These are phyloP conservation scores for Lepidium didymum DNA, from an alignment of 345 rosid genomes.

Conservation along the genomic window DNA sequence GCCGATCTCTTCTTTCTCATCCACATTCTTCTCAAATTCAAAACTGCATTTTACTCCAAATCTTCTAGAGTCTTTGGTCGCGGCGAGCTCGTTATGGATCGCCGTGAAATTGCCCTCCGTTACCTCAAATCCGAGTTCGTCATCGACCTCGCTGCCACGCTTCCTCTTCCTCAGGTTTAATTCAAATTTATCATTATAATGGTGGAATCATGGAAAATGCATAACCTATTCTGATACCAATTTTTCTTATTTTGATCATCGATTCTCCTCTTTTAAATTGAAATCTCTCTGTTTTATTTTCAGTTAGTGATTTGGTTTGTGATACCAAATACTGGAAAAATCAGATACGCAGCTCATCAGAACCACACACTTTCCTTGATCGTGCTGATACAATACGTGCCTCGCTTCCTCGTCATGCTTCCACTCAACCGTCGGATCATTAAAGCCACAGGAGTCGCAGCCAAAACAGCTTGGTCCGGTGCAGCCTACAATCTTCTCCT, in stretches of 20 bases:
- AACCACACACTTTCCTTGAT: conserved; percentile 71
- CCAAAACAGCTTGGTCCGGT: conserved; percentile 90
- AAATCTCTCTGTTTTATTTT: neutral
- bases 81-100: conserved; percentile 79
- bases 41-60: conserved; percentile 63
- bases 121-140: conserved; percentile 56
- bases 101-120: conserved; percentile 48
- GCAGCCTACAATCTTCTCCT: conserved; percentile 77
- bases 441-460: conserved; percentile 73
- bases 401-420: conserved; percentile 63
- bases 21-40: conserved; percentile 63
- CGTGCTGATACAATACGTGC: conserved; percentile 72
- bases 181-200: neutral
- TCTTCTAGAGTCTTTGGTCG: conserved; percentile 69
- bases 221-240: neutral
- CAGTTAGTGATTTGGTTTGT: conserved; percentile 77
- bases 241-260: too few relatives aligned
- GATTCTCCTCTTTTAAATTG: neutral
- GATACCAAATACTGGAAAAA: conserved; percentile 47
- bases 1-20: conserved; percentile 57
- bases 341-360: conserved; percentile 35
- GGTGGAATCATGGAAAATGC: neutral
- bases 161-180: conserved; percentile 86
- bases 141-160: conserved; percentile 56
- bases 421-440: conserved; percentile 67